A percentile compares a stretch with the other conserved stretches of the same genome.
Evolutionary conservation across 2,329 filamentous ascomycete species (phyloP).

Genomic region (Scytalidium sp.): DNA sequence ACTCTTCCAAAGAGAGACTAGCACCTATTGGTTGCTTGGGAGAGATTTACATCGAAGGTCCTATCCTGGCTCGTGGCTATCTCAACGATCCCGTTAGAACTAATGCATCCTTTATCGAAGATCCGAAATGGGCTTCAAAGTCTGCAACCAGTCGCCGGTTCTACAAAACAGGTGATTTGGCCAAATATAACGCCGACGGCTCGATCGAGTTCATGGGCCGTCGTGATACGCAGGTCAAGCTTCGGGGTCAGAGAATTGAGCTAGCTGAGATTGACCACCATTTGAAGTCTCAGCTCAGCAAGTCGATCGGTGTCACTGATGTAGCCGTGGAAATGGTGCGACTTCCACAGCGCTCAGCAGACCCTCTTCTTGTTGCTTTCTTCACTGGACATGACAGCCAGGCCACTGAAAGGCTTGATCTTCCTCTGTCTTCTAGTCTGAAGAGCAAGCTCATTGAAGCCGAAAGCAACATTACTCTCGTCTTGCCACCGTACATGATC

Average conservation of each 20-base stretch:
- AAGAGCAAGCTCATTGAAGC: too few species aligned
- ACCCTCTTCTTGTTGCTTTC: too few species aligned
- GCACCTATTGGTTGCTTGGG: slow-evolving; percentile 9
- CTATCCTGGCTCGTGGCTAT: slow-evolving; percentile 9
- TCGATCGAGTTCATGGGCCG: slow-evolving; percentile 61
- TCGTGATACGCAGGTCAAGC: slow-evolving; percentile 61
- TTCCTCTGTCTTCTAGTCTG: too few species aligned
- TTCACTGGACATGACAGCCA: too few species aligned
- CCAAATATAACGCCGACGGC: slow-evolving; percentile 53
- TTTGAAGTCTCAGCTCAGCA: too few species aligned
- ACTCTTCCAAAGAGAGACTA: slow-evolving; percentile 6
- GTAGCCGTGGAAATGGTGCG: too few species aligned
- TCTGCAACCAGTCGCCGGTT: slow-evolving; percentile 26
- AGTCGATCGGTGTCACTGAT: too few species aligned
- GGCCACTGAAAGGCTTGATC: too few species aligned
- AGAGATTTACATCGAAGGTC: slow-evolving; percentile 9
- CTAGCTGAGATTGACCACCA: slow-evolving; percentile 53
- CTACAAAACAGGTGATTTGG: slow-evolving; percentile 63
- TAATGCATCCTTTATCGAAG: slow-evolving; percentile 5
- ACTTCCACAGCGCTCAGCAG: too few species aligned
- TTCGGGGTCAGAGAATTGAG: slow-evolving; percentile 61
- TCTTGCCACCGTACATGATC: slow-evolving; percentile 12
- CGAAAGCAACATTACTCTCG: too few species aligned
- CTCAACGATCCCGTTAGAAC: slow-evolving; percentile 6
- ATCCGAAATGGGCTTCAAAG: slow-evolving; percentile 4